A percentile compares a stretch with the other conserved stretches of the same genome.
phyloP scores from a whole-genome alignment of 2,329 filamentous ascomycete genomes.

The Dactylellina cionopaga region DNA sequence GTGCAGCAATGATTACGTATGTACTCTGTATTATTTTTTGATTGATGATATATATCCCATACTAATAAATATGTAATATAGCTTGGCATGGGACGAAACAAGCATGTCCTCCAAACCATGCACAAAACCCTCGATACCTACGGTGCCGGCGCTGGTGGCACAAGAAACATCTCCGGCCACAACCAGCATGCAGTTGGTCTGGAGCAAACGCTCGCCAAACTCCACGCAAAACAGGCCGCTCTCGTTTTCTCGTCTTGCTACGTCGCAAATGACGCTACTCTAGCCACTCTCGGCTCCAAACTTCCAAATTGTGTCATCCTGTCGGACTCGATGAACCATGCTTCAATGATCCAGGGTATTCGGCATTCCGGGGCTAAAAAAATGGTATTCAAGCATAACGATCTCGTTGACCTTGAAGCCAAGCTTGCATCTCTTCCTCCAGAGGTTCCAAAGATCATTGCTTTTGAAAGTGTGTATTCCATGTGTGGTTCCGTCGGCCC shows the following conservation, averaged over 20 bases:
- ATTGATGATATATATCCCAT: neutral
- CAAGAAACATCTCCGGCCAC: slow-evolving; percentile 96
- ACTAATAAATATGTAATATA: slow-evolving; percentile 3
- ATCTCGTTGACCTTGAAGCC: slow-evolving; percentile 87
- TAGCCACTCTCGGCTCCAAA: slow-evolving; percentile 96
- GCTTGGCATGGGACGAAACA: slow-evolving; percentile 94
- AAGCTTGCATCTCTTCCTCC: slow-evolving; percentile 89
- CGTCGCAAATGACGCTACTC: slow-evolving; percentile 95
- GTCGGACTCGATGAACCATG: slow-evolving; percentile 97
- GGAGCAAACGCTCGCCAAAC: slow-evolving; percentile 81
- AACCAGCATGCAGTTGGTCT: slow-evolving; percentile 91
- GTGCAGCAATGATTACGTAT: slow-evolving; percentile 94
- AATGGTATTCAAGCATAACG: slow-evolving; percentile 98
- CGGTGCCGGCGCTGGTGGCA: slow-evolving; percentile 92
- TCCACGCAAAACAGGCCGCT: slow-evolving; percentile 91
- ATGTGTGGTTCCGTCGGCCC: slow-evolving; percentile 98
- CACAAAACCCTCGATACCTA: slow-evolving; percentile 94
- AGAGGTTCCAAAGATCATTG: slow-evolving; percentile 93
- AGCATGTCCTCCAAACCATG: slow-evolving; percentile 86
- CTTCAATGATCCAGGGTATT: slow-evolving; percentile 99
- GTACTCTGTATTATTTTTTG: slow-evolving; percentile 15
- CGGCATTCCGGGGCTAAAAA: slow-evolving; percentile 97
- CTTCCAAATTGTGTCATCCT: slow-evolving; percentile 95
- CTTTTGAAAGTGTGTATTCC: slow-evolving; percentile 98
- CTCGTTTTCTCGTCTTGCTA: slow-evolving; percentile 98